phyloP scores from a whole-genome alignment of 1,284 basidiomycete species.

The Trametes sp. region DNA sequence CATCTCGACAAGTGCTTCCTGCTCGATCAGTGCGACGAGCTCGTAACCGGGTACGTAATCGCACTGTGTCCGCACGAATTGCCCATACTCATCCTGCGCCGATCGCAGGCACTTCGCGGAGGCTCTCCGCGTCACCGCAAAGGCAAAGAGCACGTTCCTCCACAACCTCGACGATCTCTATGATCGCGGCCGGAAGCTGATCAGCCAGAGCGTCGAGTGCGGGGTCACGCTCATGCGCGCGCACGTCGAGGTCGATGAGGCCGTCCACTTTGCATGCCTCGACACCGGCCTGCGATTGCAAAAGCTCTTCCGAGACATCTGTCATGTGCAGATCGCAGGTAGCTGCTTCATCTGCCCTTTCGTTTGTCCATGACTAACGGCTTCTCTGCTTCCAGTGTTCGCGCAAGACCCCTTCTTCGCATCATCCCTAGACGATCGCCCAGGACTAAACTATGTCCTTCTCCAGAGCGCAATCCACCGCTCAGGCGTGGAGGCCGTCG shows the following conservation, averaged over 20 bases:
- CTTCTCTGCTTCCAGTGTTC: constrained; percentile 52
- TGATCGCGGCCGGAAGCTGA: constrained; percentile 57
- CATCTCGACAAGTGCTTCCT: constrained; percentile 76
- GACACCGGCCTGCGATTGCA: constrained; percentile 57
- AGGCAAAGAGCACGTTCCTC: constrained; percentile 57
- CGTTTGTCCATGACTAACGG: constrained; percentile 14
- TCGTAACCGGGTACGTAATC: constrained; percentile 56
- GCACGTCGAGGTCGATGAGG: constrained; percentile 68
- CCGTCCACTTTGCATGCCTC: constrained; percentile 58
- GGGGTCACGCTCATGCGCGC: constrained; percentile 71
- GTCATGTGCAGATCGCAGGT: constrained; percentile 67
- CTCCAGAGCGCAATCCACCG: constrained; percentile 49
- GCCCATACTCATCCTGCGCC: constrained; percentile 18
- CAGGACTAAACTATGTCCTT: constrained; percentile 54
- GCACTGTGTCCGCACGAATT: background rate
- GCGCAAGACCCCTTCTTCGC: constrained; percentile 67
- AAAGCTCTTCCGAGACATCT: constrained; percentile 52
- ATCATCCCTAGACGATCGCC: constrained; percentile 40
- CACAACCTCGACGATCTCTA: constrained; percentile 54
- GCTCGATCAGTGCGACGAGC: constrained; percentile 57
- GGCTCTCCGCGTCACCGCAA: constrained; percentile 59
- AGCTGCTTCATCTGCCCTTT: constrained; percentile 19
- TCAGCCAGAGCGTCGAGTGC: constrained; percentile 61
- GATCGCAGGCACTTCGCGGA: constrained; percentile 59
- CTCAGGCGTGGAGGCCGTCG: constrained; percentile 56